Conservation (phyloP, 208 protist species). For the Porcisia deanei region DNA sequence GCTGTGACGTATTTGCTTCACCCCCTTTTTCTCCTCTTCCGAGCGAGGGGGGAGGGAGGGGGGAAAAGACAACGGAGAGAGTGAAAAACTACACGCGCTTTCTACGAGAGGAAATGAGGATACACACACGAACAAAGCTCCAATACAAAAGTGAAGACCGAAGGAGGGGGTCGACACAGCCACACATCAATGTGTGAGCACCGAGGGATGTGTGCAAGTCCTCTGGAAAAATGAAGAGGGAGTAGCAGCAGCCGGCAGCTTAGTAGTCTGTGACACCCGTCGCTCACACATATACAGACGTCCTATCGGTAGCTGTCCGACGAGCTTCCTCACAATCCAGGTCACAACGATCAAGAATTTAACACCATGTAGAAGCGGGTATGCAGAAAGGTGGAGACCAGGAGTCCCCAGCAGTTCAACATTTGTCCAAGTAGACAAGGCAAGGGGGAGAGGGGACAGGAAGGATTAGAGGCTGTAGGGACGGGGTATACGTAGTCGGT, state of each 20-base stretch:
- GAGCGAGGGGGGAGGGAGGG: neutral
- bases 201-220: neutral
- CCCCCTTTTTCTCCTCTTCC: neutral
- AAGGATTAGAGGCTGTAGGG: neutral
- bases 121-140: neutral
- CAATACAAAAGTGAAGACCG: neutral
- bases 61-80: neutral
- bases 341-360: neutral
- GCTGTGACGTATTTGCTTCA: neutral
- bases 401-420: neutral
- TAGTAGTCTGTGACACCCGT: neutral
- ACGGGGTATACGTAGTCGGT: neutral
- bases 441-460: neutral
- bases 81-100: neutral
- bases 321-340: neutral
- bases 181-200: neutral
- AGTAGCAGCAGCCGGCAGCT: neutral
- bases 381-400: neutral
- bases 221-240: no score
- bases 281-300: neutral
- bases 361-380: neutral
- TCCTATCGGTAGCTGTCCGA: neutral
- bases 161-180: no score
- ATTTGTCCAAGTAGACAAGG: neutral
- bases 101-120: neutral